Evolutionary conservation across 441 rosid genomes (phyloP).

Genomic region (Erodium chrysanthum): DNA sequence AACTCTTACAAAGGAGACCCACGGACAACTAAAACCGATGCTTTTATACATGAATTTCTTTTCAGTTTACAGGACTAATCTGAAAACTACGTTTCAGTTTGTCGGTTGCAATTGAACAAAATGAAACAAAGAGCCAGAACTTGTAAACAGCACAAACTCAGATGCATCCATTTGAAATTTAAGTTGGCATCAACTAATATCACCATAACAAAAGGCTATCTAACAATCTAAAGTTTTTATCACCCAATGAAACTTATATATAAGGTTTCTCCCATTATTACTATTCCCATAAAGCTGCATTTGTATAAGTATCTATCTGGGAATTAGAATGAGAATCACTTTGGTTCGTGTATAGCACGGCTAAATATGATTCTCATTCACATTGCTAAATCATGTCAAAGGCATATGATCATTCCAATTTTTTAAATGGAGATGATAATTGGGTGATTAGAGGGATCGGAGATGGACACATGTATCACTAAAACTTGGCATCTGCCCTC

Average conservation of each 20-base stretch:
- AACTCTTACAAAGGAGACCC: neutral
- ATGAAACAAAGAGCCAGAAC: no score
- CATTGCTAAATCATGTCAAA: no score
- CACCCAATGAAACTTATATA: neutral
- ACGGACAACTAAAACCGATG: neutral
- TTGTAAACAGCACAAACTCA: no score
- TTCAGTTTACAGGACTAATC: neutral
- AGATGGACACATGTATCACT: no score
- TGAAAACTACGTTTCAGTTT: neutral
- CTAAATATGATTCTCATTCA: no score
- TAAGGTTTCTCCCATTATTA: neutral
- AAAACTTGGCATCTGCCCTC: no score
- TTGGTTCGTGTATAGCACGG: no score
- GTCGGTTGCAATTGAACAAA: no score
- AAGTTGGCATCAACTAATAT: no score
- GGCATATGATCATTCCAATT: neutral
- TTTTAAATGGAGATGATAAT: neutral
- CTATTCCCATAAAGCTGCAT: neutral
- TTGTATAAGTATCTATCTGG: no score
- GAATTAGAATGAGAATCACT: no score
- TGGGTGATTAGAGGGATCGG: neutral
- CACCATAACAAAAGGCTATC: neutral
- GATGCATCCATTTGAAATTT: no score
- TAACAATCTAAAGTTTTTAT: neutral
- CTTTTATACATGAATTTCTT: neutral